These are phyloP conservation scores for Fraxinus ornus DNA, from an alignment of 305 asterid genomes.

Conservation along the genomic window DNA sequence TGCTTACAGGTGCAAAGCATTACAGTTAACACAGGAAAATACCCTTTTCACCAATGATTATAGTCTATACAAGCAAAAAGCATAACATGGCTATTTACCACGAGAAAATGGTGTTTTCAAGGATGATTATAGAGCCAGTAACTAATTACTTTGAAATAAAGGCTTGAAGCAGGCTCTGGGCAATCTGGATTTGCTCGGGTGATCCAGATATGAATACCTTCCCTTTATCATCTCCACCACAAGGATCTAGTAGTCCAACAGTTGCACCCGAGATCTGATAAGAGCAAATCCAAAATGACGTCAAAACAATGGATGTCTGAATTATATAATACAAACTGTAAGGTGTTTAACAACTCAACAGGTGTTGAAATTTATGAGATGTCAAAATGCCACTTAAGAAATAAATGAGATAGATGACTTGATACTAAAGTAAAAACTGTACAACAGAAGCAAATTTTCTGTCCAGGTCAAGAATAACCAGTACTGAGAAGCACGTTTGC, in stretches of 20 bases:
- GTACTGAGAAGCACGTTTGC: not conserved
- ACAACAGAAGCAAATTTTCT: not conserved
- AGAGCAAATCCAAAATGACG: not conserved
- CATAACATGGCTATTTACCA: not conserved
- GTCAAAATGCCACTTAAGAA: not conserved
- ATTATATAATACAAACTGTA: not conserved
- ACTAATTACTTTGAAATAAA: conserved; percentile 31
- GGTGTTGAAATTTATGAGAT: not conserved
- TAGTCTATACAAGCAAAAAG: not conserved
- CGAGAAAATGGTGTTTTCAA: not conserved
- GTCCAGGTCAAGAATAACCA: not conserved
- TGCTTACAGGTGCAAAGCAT: not conserved
- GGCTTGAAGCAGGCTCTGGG: conserved; percentile 53
- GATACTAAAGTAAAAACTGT: not conserved
- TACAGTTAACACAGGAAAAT: not conserved
- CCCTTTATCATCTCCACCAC: conserved; percentile 42
- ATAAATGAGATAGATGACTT: not conserved
- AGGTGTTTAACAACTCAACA: not conserved
- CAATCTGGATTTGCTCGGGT: conserved; percentile 39
- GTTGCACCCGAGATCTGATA: conserved; percentile 57
- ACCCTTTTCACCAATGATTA: not conserved
- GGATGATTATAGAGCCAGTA: not conserved
- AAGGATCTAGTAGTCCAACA: conserved; percentile 35
- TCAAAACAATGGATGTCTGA: not conserved
- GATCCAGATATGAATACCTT: conserved; percentile 53